These are phyloP conservation scores for Colletotrichum aenigma DNA, from an alignment of 2,329 filamentous ascomycete genomes.

Conservation along the genomic window DNA sequence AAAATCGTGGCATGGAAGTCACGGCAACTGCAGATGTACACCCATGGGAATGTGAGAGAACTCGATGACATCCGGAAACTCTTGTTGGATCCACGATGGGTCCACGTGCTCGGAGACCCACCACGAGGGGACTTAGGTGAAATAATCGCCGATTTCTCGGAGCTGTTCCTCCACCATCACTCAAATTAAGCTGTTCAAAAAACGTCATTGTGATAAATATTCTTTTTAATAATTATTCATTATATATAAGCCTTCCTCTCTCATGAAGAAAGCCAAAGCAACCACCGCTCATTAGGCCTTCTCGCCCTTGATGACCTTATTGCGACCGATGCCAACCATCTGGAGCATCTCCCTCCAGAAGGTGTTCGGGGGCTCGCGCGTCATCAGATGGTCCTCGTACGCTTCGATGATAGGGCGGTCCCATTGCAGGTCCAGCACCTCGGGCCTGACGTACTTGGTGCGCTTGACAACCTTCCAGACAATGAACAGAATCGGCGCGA, in stretches of 20 bases:
- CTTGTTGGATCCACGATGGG: neutral
- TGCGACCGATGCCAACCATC: slow-evolving; percentile 43
- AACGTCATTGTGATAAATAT: neutral
- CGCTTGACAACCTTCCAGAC: slow-evolving; percentile 66
- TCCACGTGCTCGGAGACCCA: neutral
- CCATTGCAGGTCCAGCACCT: slow-evolving; percentile 64
- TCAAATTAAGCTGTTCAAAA: neutral
- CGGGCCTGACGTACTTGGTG: slow-evolving; percentile 58
- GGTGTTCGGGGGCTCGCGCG: slow-evolving; percentile 44
- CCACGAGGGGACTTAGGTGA: neutral
- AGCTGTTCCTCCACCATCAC: neutral
- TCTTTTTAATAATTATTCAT: neutral
- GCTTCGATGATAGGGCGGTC: slow-evolving; percentile 62
- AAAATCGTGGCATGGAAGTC: neutral
- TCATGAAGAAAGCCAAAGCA: neutral
- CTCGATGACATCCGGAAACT: neutral
- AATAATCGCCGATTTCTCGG: neutral
- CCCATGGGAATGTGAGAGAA: neutral
- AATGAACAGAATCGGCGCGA: slow-evolving; percentile 61
- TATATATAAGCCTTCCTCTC: neutral
- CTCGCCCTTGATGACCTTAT: slow-evolving; percentile 22
- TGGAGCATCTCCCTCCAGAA: slow-evolving; percentile 63
- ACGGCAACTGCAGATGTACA: neutral
- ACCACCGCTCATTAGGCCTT: slow-evolving; percentile 7
- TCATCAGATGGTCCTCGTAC: slow-evolving; percentile 47